Base-by-base conservation (phyloP, 257 asterid species). In the Cruciata laevipes region DNA sequence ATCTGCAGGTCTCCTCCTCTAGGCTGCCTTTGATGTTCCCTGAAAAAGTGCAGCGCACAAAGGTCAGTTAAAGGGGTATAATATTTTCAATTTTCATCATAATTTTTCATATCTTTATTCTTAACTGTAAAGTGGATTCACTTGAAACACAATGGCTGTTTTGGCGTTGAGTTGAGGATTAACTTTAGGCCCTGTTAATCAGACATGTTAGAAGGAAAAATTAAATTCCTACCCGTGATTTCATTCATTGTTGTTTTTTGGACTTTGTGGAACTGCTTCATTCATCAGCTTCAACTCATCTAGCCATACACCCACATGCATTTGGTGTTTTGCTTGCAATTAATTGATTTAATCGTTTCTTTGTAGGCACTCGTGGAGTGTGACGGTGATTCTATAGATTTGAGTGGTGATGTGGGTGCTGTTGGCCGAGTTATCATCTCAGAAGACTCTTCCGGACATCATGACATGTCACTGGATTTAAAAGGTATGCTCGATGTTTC, bases 401-500 rank as follows among this genome's bases (percentile, higher is more conserved):
- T 91, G 81, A 91, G 96, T 75, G 98, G 98, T 72, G 98, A 91
- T 60, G 74, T 86, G 75, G 96, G 98, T 74, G 82, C 96, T 73
- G 96, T 91, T 65, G 96, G 98, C 66, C 80, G 96, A 75, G 71
- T 89, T 49, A 75, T 89, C 52, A 77, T 92, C 76, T 81, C 96
- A 37, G 86, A 92, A 47, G 84, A 72, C 56, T 81, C 87, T 64
- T 87, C 85, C 16, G 79, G 83, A 61, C 81, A 80, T 40, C 90
- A 71, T 49, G 96, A 87, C 61, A 87, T 87, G 97, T 74, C 87
- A 31, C 78, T 89, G 78, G 98, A 92, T 81, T 82, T 92, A 76
- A 92, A 92, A 92, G 98, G 98, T 82, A 79, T 57, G 86, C 61
- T 33, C 56, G 20, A 24, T 17, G 30, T 56, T 73, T 59, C 70